Evolutionary conservation across 345 rosid genomes (phyloP), one percentile per base, ranked within the genome.

Genomic region (Hibiscus mutabilis): DNA sequence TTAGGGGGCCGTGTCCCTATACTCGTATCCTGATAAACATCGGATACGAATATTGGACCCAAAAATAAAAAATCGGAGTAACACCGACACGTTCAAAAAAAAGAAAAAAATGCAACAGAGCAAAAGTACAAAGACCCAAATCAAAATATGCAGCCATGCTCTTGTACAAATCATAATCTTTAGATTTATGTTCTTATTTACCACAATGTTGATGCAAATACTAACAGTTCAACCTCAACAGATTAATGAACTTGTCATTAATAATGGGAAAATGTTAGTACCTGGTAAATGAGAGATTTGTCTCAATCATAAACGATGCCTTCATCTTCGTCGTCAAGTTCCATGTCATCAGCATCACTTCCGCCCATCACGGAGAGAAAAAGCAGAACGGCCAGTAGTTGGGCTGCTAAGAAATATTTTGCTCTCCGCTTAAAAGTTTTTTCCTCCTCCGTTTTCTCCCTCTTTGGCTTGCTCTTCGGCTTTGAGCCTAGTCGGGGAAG

Each of bases 371-470:
- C 60, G 8, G 98, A 89, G 18, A 96, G 81, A 76, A 92, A 92
- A n/a, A 91, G 84, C 25, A 96, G 79, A 59, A 92, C 88, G 0
- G 91, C 91, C n/a, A 89, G 72, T 40, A 85, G 71, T 84, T 96
- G 99, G 3, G 97, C 78, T 51, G 74, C 92, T 73, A 96, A 70
- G 71, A 96, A 96, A 72, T 82, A 88, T 75, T 88, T 92, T 62
- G 91, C 96, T 74, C 90, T 83, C 80, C 80, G 87, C 78, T 82
- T 86, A 79, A 90, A 90, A 60, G 75, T 88, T 75, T 91, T 90
- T 84, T 90, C 97, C 84, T 89, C 98, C 73, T 86, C 92, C 0
- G 97, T 92, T 76, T 84, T 87, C 75, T 89, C 96, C 74, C 79
- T 79, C 81, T 92, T 96, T 1, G 90, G 86, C 74, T 86, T 88